Conservation (phyloP, 441 rosid species). For the Flueggea neowawraea region DNA sequence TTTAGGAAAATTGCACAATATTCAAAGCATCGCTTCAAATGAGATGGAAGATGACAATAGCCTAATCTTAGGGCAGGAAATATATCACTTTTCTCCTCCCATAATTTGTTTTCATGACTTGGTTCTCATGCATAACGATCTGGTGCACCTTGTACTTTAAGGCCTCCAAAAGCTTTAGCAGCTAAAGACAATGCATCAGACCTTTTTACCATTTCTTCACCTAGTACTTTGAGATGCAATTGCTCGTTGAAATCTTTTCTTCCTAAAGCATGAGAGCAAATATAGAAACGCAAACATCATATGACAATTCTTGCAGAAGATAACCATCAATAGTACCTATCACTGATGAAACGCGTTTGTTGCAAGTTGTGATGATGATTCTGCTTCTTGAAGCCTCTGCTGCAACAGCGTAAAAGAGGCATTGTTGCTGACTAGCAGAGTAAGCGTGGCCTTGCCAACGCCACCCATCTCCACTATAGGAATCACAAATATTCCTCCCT, state of each 20-base stretch:
- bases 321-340: not conserved
- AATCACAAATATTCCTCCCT: too few relatives aligned
- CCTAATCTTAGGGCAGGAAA: conserved; percentile 5
- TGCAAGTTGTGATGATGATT: conserved; percentile 16
- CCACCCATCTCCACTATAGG: too few relatives aligned
- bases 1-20: too few relatives aligned
- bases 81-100: conserved; percentile 4
- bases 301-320: too few relatives aligned
- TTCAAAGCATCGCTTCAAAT: too few relatives aligned
- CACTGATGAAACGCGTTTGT: not conserved
- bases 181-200: conserved; percentile 18
- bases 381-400: conserved; percentile 13
- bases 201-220: conserved; percentile 1
- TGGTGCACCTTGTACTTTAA: conserved; percentile 3
- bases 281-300: too few relatives aligned
- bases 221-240: not conserved
- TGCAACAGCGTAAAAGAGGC: not conserved
- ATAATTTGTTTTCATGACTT: conserved; percentile 2
- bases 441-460: too few relatives aligned
- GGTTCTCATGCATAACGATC: conserved; percentile 1
- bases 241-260: not conserved
- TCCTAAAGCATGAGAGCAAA: too few relatives aligned
- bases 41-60: conserved; percentile 5
- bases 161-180: conserved; percentile 16
- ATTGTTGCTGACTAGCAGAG: too few relatives aligned